These are phyloP conservation scores for Austroboletus novae-zelandiae DNA, from an alignment of 1,284 basidiomycete species.

Conservation along the genomic window DNA sequence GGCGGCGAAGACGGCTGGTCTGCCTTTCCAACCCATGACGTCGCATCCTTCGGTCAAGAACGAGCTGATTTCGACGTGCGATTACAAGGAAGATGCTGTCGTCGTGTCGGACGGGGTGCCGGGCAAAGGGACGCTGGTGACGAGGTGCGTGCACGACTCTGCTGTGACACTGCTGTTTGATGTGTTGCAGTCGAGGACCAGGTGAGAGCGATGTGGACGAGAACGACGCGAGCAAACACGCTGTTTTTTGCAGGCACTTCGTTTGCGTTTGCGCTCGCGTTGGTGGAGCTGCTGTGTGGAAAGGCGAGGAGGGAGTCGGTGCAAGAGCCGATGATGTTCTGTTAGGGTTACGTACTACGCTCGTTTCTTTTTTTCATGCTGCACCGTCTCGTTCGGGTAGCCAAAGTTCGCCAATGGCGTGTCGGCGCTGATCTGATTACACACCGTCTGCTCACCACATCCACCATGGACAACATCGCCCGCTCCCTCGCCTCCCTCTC, in stretches of 20 bases:
- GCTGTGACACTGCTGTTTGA: background rate
- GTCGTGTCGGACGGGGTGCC: slow-evolving; percentile 51
- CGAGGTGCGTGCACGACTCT: slow-evolving; percentile 48
- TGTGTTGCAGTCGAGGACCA: slow-evolving; percentile 64
- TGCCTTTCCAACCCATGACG: slow-evolving; percentile 67
- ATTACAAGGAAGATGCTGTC: slow-evolving; percentile 77
- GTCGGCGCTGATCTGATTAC: slow-evolving; percentile 23
- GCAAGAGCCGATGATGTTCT: slow-evolving; percentile 75
- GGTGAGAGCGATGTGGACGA: slow-evolving; percentile 39
- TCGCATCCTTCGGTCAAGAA: slow-evolving; percentile 78
- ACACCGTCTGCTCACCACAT: too few species aligned
- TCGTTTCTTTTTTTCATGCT: slow-evolving; percentile 26
- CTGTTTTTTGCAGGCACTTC: slow-evolving; percentile 53
- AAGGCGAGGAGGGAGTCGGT: slow-evolving; percentile 66
- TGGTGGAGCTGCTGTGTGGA: slow-evolving; percentile 72
- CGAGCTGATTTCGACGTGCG: slow-evolving; percentile 63
- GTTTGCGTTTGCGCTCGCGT: slow-evolving; percentile 72
- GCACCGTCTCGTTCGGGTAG: slow-evolving; percentile 17
- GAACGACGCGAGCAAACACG: background rate
- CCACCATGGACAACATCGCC: slow-evolving; percentile 18
- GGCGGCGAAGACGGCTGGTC: slow-evolving; percentile 60
- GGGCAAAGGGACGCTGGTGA: slow-evolving; percentile 60
- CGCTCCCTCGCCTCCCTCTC: slow-evolving; percentile 47
- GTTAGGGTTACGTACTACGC: slow-evolving; percentile 36
- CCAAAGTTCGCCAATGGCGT: slow-evolving; percentile 6